Evolutionary conservation across 192 early-diverging fungal genomes (phyloP).

Genomic region (Podila epicladia): DNA sequence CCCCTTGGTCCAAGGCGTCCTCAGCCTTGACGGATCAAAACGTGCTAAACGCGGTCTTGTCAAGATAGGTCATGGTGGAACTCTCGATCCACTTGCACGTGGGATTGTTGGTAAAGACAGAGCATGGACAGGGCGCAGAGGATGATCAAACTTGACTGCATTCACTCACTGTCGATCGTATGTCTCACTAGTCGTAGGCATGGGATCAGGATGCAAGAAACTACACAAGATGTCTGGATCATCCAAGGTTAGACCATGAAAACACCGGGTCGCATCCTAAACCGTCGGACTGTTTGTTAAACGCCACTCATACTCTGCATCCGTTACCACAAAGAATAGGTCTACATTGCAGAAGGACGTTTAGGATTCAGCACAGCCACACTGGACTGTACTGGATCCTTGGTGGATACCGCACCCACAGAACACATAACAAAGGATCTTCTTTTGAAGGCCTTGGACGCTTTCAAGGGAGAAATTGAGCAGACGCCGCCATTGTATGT

Average conservation of each 20-base stretch:
- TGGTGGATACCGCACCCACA: conserved; percentile 48
- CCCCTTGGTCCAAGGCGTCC: conserved; percentile 10
- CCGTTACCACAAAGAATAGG: conserved; percentile 3
- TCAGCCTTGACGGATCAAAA: conserved; percentile 26
- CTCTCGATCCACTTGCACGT: conserved; percentile 63
- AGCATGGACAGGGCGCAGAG: not conserved
- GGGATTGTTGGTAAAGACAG: conserved; percentile 57
- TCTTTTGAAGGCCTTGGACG: conserved; percentile 50
- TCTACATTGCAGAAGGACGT: conserved; percentile 38
- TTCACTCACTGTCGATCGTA: not conserved
- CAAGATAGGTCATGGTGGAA: conserved; percentile 68
- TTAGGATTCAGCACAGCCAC: conserved; percentile 34
- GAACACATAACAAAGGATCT: conserved; percentile 52
- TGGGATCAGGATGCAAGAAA: conserved; percentile 39
- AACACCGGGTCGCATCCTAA: not conserved
- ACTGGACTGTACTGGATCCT: conserved; percentile 46
- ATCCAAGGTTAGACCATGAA: conserved; percentile 21
- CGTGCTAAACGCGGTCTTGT: conserved; percentile 42
- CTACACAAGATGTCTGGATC: conserved; percentile 29
- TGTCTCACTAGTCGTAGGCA: conserved; percentile 18
- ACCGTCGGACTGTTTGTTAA: not conserved
- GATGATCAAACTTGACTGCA: not conserved
- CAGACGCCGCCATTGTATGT: conserved; percentile 75
- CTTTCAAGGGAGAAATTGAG: conserved; percentile 66
- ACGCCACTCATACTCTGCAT: not conserved